Evolutionary conservation across 768 basidiomycete genomes (phyloP), one percentile per base, ranked within the genome.

Genomic region (Rhizopogon vulgaris): DNA sequence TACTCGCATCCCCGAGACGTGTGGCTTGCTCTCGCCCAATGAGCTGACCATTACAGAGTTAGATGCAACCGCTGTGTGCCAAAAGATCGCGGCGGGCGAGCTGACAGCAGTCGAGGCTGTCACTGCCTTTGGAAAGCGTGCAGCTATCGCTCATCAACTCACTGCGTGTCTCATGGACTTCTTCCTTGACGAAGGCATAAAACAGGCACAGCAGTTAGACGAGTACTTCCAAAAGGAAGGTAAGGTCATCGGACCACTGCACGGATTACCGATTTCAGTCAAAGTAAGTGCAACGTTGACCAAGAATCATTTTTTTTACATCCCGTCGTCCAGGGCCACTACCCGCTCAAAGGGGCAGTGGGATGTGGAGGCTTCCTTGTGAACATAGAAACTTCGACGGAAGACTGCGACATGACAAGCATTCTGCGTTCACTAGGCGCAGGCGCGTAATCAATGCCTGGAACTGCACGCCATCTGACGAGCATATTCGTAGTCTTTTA

Each of bases 61-160:
- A 3, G 73, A 74, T 27, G 71, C 73, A 15, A 72, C 69, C 14
- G 64, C 57, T 4, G 49, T 75, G 17, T 45, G 66, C 11, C 41
- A 57, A 39, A 53, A 56, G 6, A 66, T 74, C 41, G 63, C 63
- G 8, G 54, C 51, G 5, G 64, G 66, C 12, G 41, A 65, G 41
- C 60, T 69, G 34, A 66, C 71, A 0, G 69, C 74, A 1, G 73
- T 76, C 6, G 66, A 69, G 12, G 73, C 73, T 17, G 66, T 69
- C 4, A 62, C 59, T 12, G 76, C 78, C 2, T 78, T 74, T 52
- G 71, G 62, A 47, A 78, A 78, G 61, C 66, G 80, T 14, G 78
- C 79, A 9, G 71, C 73, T 17, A 71, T 82, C 51, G 79, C 78
- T 4, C 78, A 81, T 38, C 78, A 78, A 51, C 56, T 79, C 27